Base-by-base conservation (phyloP, 805 yeast species). In the Jamesozyma lodderae region DNA sequence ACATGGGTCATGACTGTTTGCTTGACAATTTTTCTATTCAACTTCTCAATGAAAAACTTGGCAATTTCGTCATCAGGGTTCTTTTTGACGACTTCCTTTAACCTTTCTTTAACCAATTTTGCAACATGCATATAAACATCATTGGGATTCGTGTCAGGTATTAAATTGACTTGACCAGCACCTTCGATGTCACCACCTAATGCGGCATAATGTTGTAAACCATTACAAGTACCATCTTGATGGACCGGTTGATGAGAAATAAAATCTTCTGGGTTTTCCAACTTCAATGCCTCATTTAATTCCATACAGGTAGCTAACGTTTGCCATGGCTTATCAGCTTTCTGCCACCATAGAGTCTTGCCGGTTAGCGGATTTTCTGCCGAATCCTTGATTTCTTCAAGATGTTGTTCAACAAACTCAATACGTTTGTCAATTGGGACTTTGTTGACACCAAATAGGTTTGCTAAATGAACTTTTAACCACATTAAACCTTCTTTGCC, bases 1-100 rank as follows among this genome's bases (percentile, higher is more conserved):
- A 90, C 98, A 53, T 87, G 88, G 0, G 98, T 90, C 98, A 90
- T 90, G 19, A 90, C 97, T 0, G 98, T 86, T 59, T 90, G 98
- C 57, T 90, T 90, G 26, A 92, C 95, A 33, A 92, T 80, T 56
- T 90, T 90, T 51, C 98, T 73, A 15, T 79, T 72, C 41, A 90
- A 73, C 42, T 77, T 72, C 36, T 79, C 82, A 40, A 71, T 66
- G 29, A 82, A 62, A 26, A 47, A 36, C 9, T 41, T 41, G 1
- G 88, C 90, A 39, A 62, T 60, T 39, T 69, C 70, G 43, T 73
- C 68, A 8, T 79, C 82, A 10, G 39, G 41, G 4, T 42, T 31
- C 2, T 63, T 61, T 9, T 58, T 73, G 5, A 75, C 75, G 27
- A 75, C 82, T 10, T 58, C 56, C 32, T 72, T 70, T 35, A 82